Percentiles rank a stretch among this genome's conserved stretches.
Conservation (phyloP, 2,329 filamentous ascomycete genomes). For the Alternaria atra region DNA sequence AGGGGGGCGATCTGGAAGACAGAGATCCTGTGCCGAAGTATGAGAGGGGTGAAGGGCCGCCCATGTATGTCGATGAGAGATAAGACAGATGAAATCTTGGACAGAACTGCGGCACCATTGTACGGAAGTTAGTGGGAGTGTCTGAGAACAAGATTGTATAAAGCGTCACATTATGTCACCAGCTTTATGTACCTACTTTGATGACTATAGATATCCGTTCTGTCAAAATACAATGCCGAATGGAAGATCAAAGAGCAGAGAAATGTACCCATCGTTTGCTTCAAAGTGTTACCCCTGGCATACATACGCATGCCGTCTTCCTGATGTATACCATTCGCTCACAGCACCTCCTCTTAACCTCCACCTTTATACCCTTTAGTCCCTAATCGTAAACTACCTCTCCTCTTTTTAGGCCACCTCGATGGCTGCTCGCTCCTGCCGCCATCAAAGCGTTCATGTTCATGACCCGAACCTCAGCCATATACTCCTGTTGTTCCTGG, state of each 20-base stretch:
- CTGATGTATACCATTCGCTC: not conserved
- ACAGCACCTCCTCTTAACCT: not conserved
- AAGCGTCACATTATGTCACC: not conserved
- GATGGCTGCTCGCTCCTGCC: constrained; percentile 13
- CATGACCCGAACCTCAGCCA: constrained; percentile 29
- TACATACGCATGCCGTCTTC: not conserved
- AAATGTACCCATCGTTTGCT: not conserved
- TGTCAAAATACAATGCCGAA: too few relatives aligned
- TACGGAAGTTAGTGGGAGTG: not conserved
- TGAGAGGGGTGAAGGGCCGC: constrained; percentile 23
- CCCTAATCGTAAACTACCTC: not conserved
- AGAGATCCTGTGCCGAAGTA: constrained; percentile 21
- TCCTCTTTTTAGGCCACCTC: not conserved
- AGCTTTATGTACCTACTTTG: not conserved
- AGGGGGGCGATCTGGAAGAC: constrained; percentile 6
- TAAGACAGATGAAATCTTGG: not conserved
- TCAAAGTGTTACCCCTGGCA: not conserved
- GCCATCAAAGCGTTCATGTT: constrained; percentile 25
- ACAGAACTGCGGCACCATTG: not conserved
- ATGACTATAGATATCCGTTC: not conserved
- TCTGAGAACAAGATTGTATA: not conserved
- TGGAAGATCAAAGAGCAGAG: not conserved
- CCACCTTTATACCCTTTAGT: not conserved
- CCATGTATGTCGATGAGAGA: constrained; percentile 14
- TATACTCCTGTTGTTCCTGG: constrained; percentile 31